Percentiles rank a stretch among this genome's conserved stretches.
Conservation (phyloP, 2,329 filamentous ascomycete species). For the Juglanconis sp. region DNA sequence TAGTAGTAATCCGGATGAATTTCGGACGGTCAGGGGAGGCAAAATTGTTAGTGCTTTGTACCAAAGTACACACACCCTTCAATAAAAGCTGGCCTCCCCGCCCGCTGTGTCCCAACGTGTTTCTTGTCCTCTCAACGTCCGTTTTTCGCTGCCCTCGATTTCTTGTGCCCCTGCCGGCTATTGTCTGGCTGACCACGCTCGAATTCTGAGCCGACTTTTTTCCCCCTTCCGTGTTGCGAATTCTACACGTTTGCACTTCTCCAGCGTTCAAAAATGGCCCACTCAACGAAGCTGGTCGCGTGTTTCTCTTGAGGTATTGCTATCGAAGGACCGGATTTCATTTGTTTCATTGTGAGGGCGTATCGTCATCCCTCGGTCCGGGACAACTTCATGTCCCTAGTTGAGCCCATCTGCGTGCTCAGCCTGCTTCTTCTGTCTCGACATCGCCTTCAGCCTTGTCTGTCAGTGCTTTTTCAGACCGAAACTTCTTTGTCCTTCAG, state of each 20-base stretch:
- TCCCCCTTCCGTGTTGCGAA: too few relatives aligned
- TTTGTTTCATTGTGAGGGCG: constrained; percentile 6
- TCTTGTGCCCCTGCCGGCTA: too few relatives aligned
- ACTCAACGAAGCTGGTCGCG: neutral
- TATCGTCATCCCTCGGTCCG: neutral
- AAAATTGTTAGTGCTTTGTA: too few relatives aligned
- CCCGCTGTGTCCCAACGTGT: too few relatives aligned
- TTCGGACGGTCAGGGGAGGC: neutral
- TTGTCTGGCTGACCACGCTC: too few relatives aligned
- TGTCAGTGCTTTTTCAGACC: neutral
- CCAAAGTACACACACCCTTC: too few relatives aligned
- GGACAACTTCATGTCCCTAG: neutral
- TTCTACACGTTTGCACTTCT: neutral
- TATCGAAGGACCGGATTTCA: constrained; percentile 6
- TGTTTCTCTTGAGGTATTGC: neutral
- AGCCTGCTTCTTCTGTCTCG: neutral
- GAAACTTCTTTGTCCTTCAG: neutral
- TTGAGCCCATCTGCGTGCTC: neutral
- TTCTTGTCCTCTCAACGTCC: too few relatives aligned
- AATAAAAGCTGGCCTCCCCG: too few relatives aligned
- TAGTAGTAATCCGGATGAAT: constrained; percentile 8
- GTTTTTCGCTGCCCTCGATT: too few relatives aligned
- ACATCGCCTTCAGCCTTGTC: neutral
- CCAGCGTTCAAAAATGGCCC: neutral
- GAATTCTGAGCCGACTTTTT: too few relatives aligned